A percentile compares a stretch with the other conserved stretches of the same genome.
These are phyloP conservation scores for Nosema muscidifuracis DNA, from an alignment of 371 early-diverging fungal species.

Conservation along the genomic window DNA sequence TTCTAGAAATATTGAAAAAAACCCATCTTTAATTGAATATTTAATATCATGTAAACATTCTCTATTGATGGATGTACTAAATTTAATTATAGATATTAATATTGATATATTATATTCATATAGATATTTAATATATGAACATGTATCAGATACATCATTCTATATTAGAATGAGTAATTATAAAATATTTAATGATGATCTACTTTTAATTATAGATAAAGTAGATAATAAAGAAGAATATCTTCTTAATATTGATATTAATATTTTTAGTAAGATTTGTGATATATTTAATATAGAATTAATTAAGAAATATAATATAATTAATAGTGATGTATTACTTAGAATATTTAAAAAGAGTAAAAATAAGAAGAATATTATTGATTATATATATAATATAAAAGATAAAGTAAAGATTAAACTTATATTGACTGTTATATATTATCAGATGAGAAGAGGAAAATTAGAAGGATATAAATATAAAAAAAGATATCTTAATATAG, in stretches of 20 bases:
- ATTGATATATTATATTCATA: too few relatives aligned
- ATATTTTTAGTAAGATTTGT: neutral
- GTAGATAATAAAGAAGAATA: neutral
- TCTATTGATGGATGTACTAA: too few relatives aligned
- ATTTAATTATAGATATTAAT: too few relatives aligned
- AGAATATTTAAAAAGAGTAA: neutral
- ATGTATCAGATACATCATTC: too few relatives aligned
- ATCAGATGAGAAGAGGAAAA: neutral
- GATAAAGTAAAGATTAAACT: neutral
- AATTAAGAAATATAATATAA: neutral
- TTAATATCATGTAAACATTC: too few relatives aligned
- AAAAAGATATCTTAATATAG: neutral
- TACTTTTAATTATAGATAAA: too few relatives aligned
- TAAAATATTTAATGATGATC: too few relatives aligned
- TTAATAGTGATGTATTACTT: neutral
- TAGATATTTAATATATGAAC: too few relatives aligned
- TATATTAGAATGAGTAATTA: too few relatives aligned
- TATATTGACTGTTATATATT: neutral
- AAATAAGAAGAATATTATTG: neutral
- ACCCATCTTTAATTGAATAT: too few relatives aligned
- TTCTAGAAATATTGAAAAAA: too few relatives aligned
- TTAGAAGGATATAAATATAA: conserved; percentile 2
- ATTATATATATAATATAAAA: neutral
- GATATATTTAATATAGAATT: neutral
- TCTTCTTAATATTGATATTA: neutral